Evolutionary conservation across 306 rosid species (phyloP), one percentile per base, ranked within the genome.

Genomic region (Dryas drummondii): DNA sequence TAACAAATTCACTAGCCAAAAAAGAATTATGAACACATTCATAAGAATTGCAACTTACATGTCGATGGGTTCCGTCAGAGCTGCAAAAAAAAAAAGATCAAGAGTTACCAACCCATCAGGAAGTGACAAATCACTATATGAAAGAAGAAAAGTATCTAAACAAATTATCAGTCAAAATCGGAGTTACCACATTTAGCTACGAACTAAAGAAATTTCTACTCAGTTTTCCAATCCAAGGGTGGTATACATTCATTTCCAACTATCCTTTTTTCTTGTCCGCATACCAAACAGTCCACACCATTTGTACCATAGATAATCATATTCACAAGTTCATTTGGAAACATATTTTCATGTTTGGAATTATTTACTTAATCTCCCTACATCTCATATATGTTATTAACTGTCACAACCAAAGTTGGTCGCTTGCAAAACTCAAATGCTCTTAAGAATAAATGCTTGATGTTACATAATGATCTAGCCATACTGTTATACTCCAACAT

Each of bases 21-120:
- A 52, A 47, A 40, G 11, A 16, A 62, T 26, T 4, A 10, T 17
- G 68, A 46, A 26, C 47, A 22, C 16, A 50, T 9, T 22, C 60
- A 51, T 0, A 12, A 0, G 11, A 17, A 15, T 3, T 48, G 45
- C 7, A 17, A 86, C 94, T 90, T 83, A 93, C 98, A 93, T n/a
- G 84, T 93, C 98, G 58, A 93, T 88, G 58, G 97, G 71, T 82
- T 93, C 98, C 1, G 93, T 86, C 75, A 93, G 79, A 72, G 98
- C 98, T 93, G 94, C 84, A 80, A 60, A 66, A 55, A 26, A 47
- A 2, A 49, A 67, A 76, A 60, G 17, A 56, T 73, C 55, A 78
- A 42, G 66, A 53, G 32, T 53, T 50, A 54, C 19, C 26, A 48
- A 53, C 32, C 5, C 7, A 50, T 68, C 57, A 57, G 19, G 11